Evolutionary conservation across 352 stramenopile species (phyloP).

Genomic region (Globisporangium abappressorium): DNA sequence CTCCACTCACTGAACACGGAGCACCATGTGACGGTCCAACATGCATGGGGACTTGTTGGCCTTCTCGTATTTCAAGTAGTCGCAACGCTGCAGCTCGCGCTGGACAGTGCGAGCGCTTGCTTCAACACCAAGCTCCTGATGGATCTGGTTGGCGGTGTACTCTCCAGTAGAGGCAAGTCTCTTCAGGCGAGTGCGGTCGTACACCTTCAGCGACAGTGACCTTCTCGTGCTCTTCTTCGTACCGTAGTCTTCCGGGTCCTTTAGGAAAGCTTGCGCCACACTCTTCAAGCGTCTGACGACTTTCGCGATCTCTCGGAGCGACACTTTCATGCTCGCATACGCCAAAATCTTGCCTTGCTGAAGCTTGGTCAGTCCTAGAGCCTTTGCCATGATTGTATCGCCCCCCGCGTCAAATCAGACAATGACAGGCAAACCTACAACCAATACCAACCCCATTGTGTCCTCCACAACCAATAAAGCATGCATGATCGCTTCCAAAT

Average conservation of each 20-base stretch:
- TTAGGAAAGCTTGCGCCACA: slow-evolving; percentile 5
- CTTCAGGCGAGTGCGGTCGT: background rate
- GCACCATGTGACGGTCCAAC: no score
- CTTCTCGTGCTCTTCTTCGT: background rate
- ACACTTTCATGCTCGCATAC: slow-evolving; percentile 8
- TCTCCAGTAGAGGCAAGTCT: background rate
- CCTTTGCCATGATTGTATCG: slow-evolving; percentile 7
- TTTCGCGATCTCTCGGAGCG: slow-evolving; percentile 4
- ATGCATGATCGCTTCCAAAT: no score
- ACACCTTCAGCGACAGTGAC: background rate
- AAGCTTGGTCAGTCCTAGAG: slow-evolving; percentile 4
- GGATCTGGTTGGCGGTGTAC: background rate
- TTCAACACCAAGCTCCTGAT: background rate
- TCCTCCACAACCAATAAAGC: no score
- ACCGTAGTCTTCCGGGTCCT: slow-evolving; percentile 1
- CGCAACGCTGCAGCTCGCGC: background rate
- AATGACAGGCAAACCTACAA: no score
- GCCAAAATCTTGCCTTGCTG: slow-evolving; percentile 12
- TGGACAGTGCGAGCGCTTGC: background rate
- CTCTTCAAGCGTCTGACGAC: slow-evolving; percentile 3
- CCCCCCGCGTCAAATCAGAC: background rate
- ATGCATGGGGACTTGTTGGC: no score
- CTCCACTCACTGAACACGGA: no score
- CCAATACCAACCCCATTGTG: no score
- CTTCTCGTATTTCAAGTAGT: background rate